Evolutionary conservation across 108 stramenopile genomes (phyloP).

Genomic region (Cyclotella baltica): DNA sequence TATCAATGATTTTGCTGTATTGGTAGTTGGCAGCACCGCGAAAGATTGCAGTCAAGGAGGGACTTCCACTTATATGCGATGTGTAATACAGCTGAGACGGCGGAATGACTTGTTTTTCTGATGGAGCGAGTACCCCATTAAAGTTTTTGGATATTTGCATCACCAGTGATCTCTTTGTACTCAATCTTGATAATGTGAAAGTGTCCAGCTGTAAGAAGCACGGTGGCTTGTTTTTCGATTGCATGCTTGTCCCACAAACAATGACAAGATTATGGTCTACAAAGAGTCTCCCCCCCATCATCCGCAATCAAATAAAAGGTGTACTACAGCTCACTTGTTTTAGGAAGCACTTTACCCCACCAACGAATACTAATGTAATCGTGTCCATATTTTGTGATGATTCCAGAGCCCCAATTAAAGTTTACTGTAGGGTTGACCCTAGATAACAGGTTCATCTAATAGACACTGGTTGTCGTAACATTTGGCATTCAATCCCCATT

Average conservation of each 20-base stretch:
- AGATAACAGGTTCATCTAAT: conserved; percentile 64
- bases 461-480: conserved; percentile 92
- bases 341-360: conserved; percentile 75
- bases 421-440: conserved; percentile 71
- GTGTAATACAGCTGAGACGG: conserved; percentile 59
- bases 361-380: conserved; percentile 86
- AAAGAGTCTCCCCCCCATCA: conserved; percentile 78
- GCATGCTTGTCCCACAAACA: conserved; percentile 62
- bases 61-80: conserved; percentile 76
- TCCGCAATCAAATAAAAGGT: conserved; percentile 77
- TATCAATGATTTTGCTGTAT: conserved; percentile 61
- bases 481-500: conserved; percentile 73
- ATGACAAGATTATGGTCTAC: conserved; percentile 80
- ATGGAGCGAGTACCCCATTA: conserved; percentile 72
- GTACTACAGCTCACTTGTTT: conserved; percentile 66
- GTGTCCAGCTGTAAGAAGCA: conserved; percentile 53
- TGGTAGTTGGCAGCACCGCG: conserved; percentile 85
- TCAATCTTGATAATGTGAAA: conserved; percentile 82
- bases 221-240: conserved; percentile 54
- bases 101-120: conserved; percentile 62
- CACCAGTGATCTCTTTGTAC: conserved; percentile 79
- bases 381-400: conserved; percentile 75
- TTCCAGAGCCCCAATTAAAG: conserved; percentile 73
- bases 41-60: conserved; percentile 65
- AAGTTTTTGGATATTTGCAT: conserved; percentile 66